Percentiles rank a stretch among this genome's conserved stretches.
Conservation (phyloP, 306 rosid genomes). For the Lagenaria siceraria region DNA sequence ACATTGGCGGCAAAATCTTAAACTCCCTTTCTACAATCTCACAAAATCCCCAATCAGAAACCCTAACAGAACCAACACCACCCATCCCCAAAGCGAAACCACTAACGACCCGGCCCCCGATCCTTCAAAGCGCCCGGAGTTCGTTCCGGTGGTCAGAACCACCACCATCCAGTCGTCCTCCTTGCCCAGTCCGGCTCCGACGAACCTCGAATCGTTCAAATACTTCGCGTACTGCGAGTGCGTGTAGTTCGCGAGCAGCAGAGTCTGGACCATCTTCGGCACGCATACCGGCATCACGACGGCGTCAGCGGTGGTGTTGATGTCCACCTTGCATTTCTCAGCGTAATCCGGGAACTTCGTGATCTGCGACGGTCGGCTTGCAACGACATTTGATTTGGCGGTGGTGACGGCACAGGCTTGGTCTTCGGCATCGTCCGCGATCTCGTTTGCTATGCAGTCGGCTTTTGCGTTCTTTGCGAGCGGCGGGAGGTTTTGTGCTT, state of each 20-base stretch:
- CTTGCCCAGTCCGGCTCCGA: constrained; percentile 48
- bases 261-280: constrained; percentile 13
- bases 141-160: constrained; percentile 29
- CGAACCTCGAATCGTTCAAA: constrained; percentile 40
- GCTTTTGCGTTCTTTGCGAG: constrained; percentile 25
- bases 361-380: constrained; percentile 6
- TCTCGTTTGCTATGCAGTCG: constrained; percentile 39
- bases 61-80: background rate
- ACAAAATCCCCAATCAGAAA: background rate
- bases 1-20: background rate
- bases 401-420: constrained; percentile 23
- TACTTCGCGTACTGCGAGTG: constrained; percentile 22
- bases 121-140: constrained; percentile 38
- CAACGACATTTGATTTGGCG: constrained; percentile 15
- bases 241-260: constrained; percentile 27
- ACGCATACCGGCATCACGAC: constrained; percentile 27
- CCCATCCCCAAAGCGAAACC: background rate
- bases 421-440: constrained; percentile 35
- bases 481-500: constrained; percentile 20
- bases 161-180: constrained; percentile 67
- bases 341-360: constrained; percentile 1
- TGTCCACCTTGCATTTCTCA: constrained; percentile 17
- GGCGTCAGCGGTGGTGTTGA: constrained; percentile 16
- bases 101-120: background rate
- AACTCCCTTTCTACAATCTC: background rate